Evolutionary conservation across 2,329 filamentous ascomycete species (phyloP), one percentile per base, ranked within the genome.

Genomic region (Nemania sp.): DNA sequence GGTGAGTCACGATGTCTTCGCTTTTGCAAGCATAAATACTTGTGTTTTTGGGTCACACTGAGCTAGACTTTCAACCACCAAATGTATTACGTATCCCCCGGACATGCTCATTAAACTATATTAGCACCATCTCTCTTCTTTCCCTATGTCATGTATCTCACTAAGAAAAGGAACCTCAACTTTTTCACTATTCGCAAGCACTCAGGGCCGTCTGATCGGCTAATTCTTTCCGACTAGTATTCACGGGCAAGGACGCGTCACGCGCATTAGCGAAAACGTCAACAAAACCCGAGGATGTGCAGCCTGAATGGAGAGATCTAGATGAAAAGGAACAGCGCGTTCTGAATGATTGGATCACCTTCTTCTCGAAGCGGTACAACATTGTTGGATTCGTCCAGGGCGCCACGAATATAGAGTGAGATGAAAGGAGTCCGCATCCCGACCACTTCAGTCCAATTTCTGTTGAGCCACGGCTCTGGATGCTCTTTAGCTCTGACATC

Each of bases 341-440:
- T 2, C 79, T 99, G 63, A 84, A 94, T 55, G 95, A 99, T 75
- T 99, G 95, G 95, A 87, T 89, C 65, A 96, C 90, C 1, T 99
- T 96, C 78, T 99, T 99, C 78, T 91, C 90, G 68, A 99, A 98
- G 81, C 84, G 95, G 59, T 99, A 99, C 79, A 98, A 97, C 71
- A 85, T 98, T 53, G 87, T 96, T 48, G 92, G 91, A 13, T 75
- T 81, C 57, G 85, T 90, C 15, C 78, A 82, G 61, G 85, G 84
- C 37, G 85, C 85, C 29, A 86, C 82, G 29, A 88, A 88, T 70
- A 76, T 78, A 70, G 82, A 81, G 56, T 79, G 70, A 60, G 17
- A 13, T 17, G 39, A n/a, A 47, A 37, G 17, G 42, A 45, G n/a
- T 34, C 17, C 13, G 18, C 48, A 52, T 37, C 62, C 12, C 40